Percentiles rank a stretch among this genome's conserved stretches.
Evolutionary conservation across 176 grass and related monocot species (phyloP).

Genomic region (Zea mays): Zm-B73-REFERENCE-NAM-5.0 NC_050097.1:16496001-16496500

Average conservation of each 20-base stretch:
- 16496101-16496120: conserved; percentile 47
- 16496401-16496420: background rate
- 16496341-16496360: conserved; percentile 39
- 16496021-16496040: conserved; percentile 75
- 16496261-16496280: conserved; percentile 8
- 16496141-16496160: background rate
- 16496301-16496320: conserved; percentile 49
- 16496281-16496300: conserved; percentile 37
- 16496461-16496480: background rate
- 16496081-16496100: conserved; percentile 35
- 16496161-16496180: background rate
- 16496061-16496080: conserved; percentile 58
- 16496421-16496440: background rate
- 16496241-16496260: conserved; percentile 43
- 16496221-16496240: conserved; percentile 29
- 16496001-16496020: conserved; percentile 83
- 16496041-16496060: conserved; percentile 63
- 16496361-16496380: conserved; percentile 23
- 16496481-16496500: background rate
- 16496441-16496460: background rate
- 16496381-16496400: background rate
- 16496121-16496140: background rate
- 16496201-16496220: conserved; percentile 33
- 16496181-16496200: conserved; percentile 62
- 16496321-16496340: conserved; percentile 33